Evolutionary conservation across 257 asterid species (phyloP), one percentile per base, ranked within the genome.

Genomic region (Solanum pennellii): DNA sequence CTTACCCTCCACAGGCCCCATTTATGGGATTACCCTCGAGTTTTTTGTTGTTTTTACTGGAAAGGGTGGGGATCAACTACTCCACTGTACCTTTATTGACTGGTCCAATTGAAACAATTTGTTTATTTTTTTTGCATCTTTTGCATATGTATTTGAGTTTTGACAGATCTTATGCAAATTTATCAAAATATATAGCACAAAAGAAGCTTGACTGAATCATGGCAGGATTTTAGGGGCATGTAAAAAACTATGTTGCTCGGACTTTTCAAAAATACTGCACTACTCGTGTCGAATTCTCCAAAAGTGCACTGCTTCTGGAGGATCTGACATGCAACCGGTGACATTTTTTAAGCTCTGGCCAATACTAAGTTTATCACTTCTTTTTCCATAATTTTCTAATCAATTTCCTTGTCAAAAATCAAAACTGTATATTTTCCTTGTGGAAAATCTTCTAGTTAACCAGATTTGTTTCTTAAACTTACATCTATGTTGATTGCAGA

Each of bases 201-300:
- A 72, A 72, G 45, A 72, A 31, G 79, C 44, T 31, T 15, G 18
- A 33, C n/a, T 37, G 9, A 37, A 74, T 37, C 27, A 35, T 16
- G 44, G 45, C 21, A 9, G 16, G 16, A 31, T 21, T 74, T 1
- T 20, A 74, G 82, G 79, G 45, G 45, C 15, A 72, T 5, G 27
- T 35, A 72, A 72, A 33, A 33, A 69, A 29, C 75, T 69, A 69
- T 69, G 12, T 15, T 29, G 23, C 75, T 69, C 12, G 0, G 41
- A 29, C 41, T 29, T 0, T 13, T 4, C 41, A 69, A 68, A 68
- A 9, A 68, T 68, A 68, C 1, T 68, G 23, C 3, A 1, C 18
- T 0, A 13, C 33, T 4, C 12, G 0, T 68, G 23, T 14, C 3
- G 1, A 0, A 68, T 27, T 27, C 23, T 68, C 6, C 12, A 69